These are phyloP conservation scores for Odonthalia washingtoniensis DNA, from an alignment of 31 red algal genomes.

Conservation along the genomic window DNA sequence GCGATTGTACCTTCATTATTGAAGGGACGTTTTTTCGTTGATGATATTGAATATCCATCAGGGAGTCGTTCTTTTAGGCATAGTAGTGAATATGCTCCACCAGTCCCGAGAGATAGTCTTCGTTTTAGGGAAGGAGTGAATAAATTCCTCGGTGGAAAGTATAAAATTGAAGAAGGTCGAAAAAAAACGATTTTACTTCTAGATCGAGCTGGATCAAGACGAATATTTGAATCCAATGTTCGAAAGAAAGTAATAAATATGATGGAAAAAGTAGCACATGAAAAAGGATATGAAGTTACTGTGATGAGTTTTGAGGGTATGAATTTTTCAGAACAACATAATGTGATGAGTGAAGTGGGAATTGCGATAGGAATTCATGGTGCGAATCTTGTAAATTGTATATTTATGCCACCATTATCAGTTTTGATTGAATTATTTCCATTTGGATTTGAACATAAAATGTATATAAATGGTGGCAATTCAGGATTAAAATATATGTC, in stretches of 20 bases:
- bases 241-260: too few relatives aligned
- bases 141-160: constrained; percentile 32
- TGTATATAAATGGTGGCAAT: constrained; percentile 90
- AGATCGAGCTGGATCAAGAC: constrained; percentile 67
- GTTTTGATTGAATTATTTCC: constrained; percentile 91
- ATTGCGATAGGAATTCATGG: constrained; percentile 93
- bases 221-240: too few relatives aligned
- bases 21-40: too few relatives aligned
- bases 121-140: constrained; percentile 62
- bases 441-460: constrained; percentile 81
- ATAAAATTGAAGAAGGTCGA: constrained; percentile 14
- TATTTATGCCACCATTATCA: constrained; percentile 85
- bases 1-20: too few relatives aligned
- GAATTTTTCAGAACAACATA: constrained; percentile 68
- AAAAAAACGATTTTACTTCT: constrained; percentile 65
- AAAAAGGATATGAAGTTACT: constrained; percentile 69
- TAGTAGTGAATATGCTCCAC: constrained; percentile 50
- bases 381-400: constrained; percentile 86
- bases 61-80: too few relatives aligned
- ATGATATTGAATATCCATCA: too few relatives aligned
- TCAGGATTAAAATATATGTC: constrained; percentile 84
- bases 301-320: constrained; percentile 62
- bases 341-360: constrained; percentile 54
- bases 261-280: constrained; percentile 39
- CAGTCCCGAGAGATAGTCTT: constrained; percentile 68